These are phyloP conservation scores for Phtheirospermum japonicum DNA, from an alignment of 257 asterid species.

Conservation along the genomic window DNA sequence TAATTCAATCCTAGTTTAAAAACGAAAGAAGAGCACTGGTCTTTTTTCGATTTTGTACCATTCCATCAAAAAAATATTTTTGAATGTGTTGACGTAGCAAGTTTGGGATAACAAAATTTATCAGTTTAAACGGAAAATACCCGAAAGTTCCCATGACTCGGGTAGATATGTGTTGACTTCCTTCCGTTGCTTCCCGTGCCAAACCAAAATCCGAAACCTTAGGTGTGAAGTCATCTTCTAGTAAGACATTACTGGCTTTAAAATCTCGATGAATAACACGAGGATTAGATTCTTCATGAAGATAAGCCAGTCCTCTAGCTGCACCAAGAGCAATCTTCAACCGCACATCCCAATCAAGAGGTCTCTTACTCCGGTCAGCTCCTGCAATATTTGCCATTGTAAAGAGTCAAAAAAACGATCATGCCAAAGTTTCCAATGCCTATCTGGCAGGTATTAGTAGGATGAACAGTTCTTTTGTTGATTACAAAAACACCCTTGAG, in stretches of 20 bases:
- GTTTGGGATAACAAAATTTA: background rate
- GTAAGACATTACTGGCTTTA: constrained; percentile 85
- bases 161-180: constrained; percentile 88
- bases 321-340: constrained; percentile 95
- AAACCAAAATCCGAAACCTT: constrained; percentile 97
- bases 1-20: background rate
- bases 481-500: background rate
- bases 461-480: background rate
- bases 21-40: background rate
- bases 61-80: background rate
- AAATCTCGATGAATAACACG: constrained; percentile 97
- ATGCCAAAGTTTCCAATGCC: constrained; percentile 9
- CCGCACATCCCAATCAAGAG: constrained; percentile 95
- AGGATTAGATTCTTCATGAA: constrained; percentile 96
- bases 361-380: constrained; percentile 49
- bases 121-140: constrained; percentile 39
- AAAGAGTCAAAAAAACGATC: background rate
- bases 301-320: constrained; percentile 95
- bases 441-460: background rate
- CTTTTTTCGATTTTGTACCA: background rate
- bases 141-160: constrained; percentile 99
- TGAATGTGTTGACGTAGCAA: background rate
- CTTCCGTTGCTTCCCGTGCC: constrained; percentile 97
- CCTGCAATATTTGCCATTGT: constrained; percentile 50
- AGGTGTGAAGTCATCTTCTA: constrained; percentile 88